Evolutionary conservation across 1,284 basidiomycete genomes (phyloP).

Genomic region (Puccinia brachypodii): DNA sequence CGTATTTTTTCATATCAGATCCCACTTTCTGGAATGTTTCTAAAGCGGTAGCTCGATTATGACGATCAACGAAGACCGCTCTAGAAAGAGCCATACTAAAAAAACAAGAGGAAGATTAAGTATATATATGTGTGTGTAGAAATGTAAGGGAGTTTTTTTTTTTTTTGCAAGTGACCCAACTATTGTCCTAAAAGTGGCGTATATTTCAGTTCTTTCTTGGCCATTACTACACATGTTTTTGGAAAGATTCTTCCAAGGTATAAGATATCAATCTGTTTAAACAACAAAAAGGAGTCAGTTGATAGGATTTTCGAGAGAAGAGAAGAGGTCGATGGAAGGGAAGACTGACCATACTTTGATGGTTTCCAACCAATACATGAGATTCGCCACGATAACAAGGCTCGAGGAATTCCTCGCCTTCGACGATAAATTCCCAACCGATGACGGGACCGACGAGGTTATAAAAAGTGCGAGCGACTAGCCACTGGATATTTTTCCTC

Average conservation of each 20-base stretch:
- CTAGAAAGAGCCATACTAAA: constrained; percentile 72
- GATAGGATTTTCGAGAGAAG: background rate
- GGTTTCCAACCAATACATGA: constrained; percentile 81
- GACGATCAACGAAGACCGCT: constrained; percentile 90
- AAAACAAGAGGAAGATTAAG: background rate
- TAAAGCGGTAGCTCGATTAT: constrained; percentile 73
- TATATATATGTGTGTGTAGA: background rate
- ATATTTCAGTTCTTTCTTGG: constrained; percentile 87
- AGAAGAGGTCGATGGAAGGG: background rate
- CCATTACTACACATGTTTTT: constrained; percentile 78
- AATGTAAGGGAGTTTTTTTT: no score
- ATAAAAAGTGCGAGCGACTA: constrained; percentile 85
- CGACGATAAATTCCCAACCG: constrained; percentile 47
- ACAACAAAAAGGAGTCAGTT: no score
- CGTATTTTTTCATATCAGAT: constrained; percentile 72
- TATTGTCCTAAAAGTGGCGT: constrained; percentile 83
- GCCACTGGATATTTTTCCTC: constrained; percentile 71
- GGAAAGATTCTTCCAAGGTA: constrained; percentile 84
- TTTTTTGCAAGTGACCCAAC: constrained; percentile 25
- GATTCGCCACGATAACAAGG: constrained; percentile 57
- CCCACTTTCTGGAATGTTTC: constrained; percentile 75
- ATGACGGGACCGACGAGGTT: constrained; percentile 63
- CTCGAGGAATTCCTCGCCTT: constrained; percentile 73
- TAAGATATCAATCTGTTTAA: constrained; percentile 56
- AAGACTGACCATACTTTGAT: constrained; percentile 66